A percentile compares a stretch with the other conserved stretches of the same genome.
Conservation (phyloP, 331 rosid species). For the Ulmus americana region DNA sequence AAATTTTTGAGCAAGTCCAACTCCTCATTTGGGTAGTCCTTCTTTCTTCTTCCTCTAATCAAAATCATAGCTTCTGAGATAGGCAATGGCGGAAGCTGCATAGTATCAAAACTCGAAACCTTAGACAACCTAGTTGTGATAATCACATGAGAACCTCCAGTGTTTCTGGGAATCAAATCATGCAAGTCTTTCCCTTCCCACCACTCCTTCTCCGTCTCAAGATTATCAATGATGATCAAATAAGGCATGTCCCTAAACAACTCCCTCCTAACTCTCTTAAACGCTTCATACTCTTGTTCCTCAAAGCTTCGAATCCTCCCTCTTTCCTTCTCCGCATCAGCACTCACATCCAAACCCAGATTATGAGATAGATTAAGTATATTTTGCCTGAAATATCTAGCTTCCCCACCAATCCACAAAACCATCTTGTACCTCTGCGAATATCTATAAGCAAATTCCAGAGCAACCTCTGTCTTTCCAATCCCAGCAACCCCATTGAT, state of each 20-base stretch:
- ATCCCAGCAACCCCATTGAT: constrained; percentile 70
- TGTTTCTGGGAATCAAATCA: constrained; percentile 72
- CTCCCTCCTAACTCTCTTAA: constrained; percentile 79
- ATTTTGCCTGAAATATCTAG: constrained; percentile 66
- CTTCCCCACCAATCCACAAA: constrained; percentile 79
- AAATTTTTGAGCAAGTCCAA: constrained; percentile 46
- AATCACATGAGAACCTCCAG: constrained; percentile 75
- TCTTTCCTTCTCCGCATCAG: constrained; percentile 64
- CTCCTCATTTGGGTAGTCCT: constrained; percentile 54
- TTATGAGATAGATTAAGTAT: constrained; percentile 55
- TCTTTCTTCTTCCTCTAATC: constrained; percentile 68
- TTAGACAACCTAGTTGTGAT: constrained; percentile 59
- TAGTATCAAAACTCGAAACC: constrained; percentile 53
- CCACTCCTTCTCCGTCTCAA: constrained; percentile 76
- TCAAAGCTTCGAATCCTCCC: constrained; percentile 76
- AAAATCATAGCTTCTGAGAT: constrained; percentile 61
- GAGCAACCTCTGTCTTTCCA: constrained; percentile 77
- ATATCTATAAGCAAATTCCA: constrained; percentile 74
- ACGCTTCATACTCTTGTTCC: constrained; percentile 82
- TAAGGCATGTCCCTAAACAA: constrained; percentile 72
- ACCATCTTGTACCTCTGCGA: constrained; percentile 74
- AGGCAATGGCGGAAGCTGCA: constrained; percentile 60
- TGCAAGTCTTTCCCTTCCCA: constrained; percentile 74
- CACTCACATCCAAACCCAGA: constrained; percentile 70
- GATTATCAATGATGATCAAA: constrained; percentile 74